Base-by-base conservation (phyloP, 2,329 filamentous ascomycete genomes). In the Pleurostoma richardsiae region DNA sequence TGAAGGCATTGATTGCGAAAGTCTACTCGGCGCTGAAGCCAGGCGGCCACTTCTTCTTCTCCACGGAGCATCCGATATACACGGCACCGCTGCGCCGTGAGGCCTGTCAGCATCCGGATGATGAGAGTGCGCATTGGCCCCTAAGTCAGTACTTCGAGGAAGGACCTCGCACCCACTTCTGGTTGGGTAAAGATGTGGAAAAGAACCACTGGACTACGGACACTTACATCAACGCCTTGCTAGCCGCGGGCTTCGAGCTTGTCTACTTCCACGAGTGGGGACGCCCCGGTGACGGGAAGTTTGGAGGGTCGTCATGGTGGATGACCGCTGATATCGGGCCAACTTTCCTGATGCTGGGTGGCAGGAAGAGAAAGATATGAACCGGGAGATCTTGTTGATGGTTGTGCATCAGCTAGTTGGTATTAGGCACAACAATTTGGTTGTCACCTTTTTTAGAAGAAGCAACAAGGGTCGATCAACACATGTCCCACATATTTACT, bases 21-120 rank as follows among this genome's bases (percentile, higher is more conserved):
- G 54, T 66, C 28, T 49, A 56, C 30, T 44, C 46, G 36, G 45
- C 48, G 8, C 51, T 68, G 38, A 58, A 55, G 29, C 53, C 57
- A 3, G 56, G 56, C 2, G 59, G 61, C 6, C 52, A 46, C 4
- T 52, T 67, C 26, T 59, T 67, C 4, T 72, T 71, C 52, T 69
- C 67, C 0, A 59, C 71, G 27, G 70, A 73, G 51, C 70, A 74
- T 47, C 69, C 70, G 1, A 61, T 72, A 39, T 65, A 57, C 50
- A 69, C 67, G 4, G 64, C 67, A 10, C 67, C 67, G 29, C 57
- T 50, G 8, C 41, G 31, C 11, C 41, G 41, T 10, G 46, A 40
- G n/a, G n/a, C 33, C 11, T 48, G 38, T 30, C 10, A 42, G 6
- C 39, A 31, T 10, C 19, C 19, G 19, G 19, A 6, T 6, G 6